phyloP scores from a whole-genome alignment of 306 rosid genomes.

The Dryas octopetala region DNA sequence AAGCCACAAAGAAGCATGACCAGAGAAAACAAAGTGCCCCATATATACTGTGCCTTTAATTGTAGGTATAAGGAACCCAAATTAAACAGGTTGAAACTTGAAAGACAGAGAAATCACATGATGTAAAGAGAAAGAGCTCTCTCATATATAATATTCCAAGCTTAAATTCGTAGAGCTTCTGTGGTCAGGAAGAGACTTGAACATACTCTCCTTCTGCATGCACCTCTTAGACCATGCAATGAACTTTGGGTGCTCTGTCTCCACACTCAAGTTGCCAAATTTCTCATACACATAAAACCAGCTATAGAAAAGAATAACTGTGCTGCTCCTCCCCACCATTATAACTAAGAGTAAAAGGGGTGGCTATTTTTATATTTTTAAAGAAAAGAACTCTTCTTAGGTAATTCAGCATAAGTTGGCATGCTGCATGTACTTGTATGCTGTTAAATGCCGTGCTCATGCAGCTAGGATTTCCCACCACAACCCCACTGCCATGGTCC shows the following conservation, averaged over 20 bases:
- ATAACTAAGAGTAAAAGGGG: too few species aligned
- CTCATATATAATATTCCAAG: too few species aligned
- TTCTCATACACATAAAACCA: conserved; percentile 3
- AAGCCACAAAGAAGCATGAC: too few species aligned
- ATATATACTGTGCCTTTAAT: too few species aligned
- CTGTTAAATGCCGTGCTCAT: conserved; percentile 6
- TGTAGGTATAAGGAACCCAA: too few species aligned
- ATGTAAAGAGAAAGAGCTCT: too few species aligned
- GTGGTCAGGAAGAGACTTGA: conserved; percentile 18
- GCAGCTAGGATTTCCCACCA: neutral
- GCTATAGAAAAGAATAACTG: conserved; percentile 13
- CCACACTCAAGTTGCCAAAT: conserved; percentile 16
- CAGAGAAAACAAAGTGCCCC: too few species aligned
- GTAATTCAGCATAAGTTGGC: neutral
- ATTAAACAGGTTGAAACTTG: too few species aligned
- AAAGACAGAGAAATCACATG: too few species aligned
- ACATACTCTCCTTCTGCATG: conserved; percentile 19
- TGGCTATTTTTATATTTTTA: too few species aligned
- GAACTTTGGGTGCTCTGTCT: conserved; percentile 22
- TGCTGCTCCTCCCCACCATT: too few species aligned
- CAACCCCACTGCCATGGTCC: neutral
- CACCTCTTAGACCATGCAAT: conserved; percentile 31
- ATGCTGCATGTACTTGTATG: neutral
- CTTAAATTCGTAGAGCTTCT: neutral
- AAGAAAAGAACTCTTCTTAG: too few species aligned